These are phyloP conservation scores for Astrephomene gubernaculifera DNA, from an alignment of 139 green algal species.

Conservation along the genomic window DNA sequence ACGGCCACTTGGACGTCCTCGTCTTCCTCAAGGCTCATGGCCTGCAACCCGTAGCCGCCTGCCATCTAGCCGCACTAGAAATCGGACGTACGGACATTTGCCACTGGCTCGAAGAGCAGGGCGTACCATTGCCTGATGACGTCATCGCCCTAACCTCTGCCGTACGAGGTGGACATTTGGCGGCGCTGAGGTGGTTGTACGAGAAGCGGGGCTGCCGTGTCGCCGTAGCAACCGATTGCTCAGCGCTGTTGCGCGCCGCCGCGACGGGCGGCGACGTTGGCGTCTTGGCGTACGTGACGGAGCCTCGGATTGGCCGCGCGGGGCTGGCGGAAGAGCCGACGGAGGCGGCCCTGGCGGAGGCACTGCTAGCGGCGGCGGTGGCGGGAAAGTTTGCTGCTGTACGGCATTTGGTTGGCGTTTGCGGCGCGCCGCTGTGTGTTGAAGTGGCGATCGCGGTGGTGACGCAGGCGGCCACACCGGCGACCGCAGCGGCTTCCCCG, in stretches of 20 bases:
- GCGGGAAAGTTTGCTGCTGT: background rate
- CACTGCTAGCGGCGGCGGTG: background rate
- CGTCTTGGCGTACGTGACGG: slow-evolving; percentile 4
- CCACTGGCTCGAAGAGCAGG: slow-evolving; percentile 6
- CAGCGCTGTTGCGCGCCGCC: background rate
- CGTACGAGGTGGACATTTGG: background rate
- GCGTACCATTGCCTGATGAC: background rate
- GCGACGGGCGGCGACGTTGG: background rate
- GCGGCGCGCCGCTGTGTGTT: background rate
- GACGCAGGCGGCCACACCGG: no score
- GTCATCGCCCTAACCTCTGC: background rate
- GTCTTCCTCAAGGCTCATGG: background rate
- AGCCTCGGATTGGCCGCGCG: background rate
- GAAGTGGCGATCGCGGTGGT: background rate
- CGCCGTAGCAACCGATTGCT: no score
- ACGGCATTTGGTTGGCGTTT: background rate
- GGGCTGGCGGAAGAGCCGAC: background rate
- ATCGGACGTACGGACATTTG: background rate
- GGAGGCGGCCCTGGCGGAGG: background rate
- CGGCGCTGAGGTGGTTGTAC: background rate
- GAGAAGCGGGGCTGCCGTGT: background rate
- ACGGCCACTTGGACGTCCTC: slow-evolving; percentile 9
- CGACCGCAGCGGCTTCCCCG: no score
- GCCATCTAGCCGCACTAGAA: background rate
- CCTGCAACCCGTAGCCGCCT: background rate